phyloP scores from a whole-genome alignment of 2,329 filamentous ascomycete genomes.

The Pseudogymnoascus sp. region DNA sequence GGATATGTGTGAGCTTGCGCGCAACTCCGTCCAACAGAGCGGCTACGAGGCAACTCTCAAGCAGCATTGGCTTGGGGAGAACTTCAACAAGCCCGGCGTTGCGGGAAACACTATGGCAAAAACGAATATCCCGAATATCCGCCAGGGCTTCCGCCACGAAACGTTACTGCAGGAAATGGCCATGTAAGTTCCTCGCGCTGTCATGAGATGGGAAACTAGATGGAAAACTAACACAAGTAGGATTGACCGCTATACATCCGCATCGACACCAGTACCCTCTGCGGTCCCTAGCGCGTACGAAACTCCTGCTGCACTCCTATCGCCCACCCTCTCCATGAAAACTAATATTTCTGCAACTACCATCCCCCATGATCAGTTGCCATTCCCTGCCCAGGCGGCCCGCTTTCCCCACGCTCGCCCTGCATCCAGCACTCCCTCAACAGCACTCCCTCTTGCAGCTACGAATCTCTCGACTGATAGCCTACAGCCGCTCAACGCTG shows the following conservation, averaged over 20 bases:
- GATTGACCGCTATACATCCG: slow-evolving; percentile 28
- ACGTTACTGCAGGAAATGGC: slow-evolving; percentile 75
- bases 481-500: slow-evolving; percentile 33
- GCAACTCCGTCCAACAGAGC: slow-evolving; percentile 90
- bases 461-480: slow-evolving; percentile 27
- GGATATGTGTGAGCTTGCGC: slow-evolving; percentile 97
- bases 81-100: slow-evolving; percentile 69
- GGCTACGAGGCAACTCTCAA: slow-evolving; percentile 88
- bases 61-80: slow-evolving; percentile 77
- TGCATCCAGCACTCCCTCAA: slow-evolving; percentile 13
- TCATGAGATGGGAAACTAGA: slow-evolving; percentile 9
- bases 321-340: slow-evolving; percentile 29
- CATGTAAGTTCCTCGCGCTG: slow-evolving; percentile 52
- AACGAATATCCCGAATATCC: slow-evolving; percentile 89
- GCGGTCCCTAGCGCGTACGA: neutral
- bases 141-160: slow-evolving; percentile 81
- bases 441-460: slow-evolving; percentile 11
- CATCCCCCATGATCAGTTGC: slow-evolving; percentile 20
- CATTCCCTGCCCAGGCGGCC: slow-evolving; percentile 28
- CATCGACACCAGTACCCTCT: neutral
- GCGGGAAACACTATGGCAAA: slow-evolving; percentile 88
- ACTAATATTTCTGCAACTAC: slow-evolving; percentile 25
- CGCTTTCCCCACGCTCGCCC: slow-evolving; percentile 20
- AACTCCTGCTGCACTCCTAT: slow-evolving; percentile 14
- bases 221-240: slow-evolving; percentile 19